Percentiles rank a stretch among this genome's conserved stretches.
Conservation (phyloP, 345 rosid genomes). For the Hevea brasiliensis region DNA sequence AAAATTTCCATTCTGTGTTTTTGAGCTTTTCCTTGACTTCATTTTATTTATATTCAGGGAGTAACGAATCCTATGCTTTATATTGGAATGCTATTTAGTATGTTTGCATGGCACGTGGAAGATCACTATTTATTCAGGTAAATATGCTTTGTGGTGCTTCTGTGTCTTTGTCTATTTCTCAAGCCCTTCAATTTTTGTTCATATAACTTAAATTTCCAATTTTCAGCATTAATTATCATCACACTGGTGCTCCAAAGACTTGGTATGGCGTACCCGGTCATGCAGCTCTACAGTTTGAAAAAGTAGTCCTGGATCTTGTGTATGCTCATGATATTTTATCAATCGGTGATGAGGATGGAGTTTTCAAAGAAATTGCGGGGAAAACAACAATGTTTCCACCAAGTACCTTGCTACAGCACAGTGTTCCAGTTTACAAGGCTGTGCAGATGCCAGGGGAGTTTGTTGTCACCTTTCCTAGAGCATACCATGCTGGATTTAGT, state of each 20-base stretch:
- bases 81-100: slow-evolving; percentile 15
- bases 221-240: slow-evolving; percentile 15
- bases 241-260: slow-evolving; percentile 16
- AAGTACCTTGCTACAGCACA: slow-evolving; percentile 1
- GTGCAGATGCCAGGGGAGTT: slow-evolving; percentile 17
- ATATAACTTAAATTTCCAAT: neutral
- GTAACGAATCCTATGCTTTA: slow-evolving; percentile 13
- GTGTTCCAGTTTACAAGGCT: slow-evolving; percentile 19
- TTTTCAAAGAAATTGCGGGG: neutral
- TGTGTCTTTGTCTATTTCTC: neutral
- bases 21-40: neutral
- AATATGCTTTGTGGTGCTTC: neutral
- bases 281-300: slow-evolving; percentile 14
- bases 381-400: slow-evolving; percentile 10
- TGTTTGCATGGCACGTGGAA: slow-evolving; percentile 20
- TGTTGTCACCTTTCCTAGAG: slow-evolving; percentile 4
- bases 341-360: slow-evolving; percentile 1
- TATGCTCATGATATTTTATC: neutral
- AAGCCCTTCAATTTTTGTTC: neutral
- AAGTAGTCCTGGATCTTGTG: slow-evolving; percentile 9
- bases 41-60: slow-evolving; percentile 5
- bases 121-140: slow-evolving; percentile 16
- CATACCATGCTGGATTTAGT: slow-evolving; percentile 7
- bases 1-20: neutral
- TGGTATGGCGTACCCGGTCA: slow-evolving; percentile 14